Evolutionary conservation across 352 stramenopile genomes (phyloP).

Genomic region (Pythium phragmitis): DNA sequence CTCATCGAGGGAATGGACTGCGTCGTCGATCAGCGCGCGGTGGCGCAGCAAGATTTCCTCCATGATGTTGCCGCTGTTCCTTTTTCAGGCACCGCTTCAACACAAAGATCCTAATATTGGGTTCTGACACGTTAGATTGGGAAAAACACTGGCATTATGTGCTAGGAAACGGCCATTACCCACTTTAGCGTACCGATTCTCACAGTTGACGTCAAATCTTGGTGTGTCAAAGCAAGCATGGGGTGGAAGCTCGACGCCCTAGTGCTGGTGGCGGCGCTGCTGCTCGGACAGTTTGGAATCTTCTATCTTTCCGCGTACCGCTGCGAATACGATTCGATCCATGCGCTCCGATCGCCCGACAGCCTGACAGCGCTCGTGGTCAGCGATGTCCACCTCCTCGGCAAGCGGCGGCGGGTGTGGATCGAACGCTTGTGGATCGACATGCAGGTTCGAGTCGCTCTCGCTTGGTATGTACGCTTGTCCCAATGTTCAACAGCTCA

Average conservation of each 20-base stretch:
- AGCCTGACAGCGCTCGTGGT: slow-evolving; percentile 52
- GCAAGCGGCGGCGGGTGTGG: slow-evolving; percentile 53
- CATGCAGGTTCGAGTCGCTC: slow-evolving; percentile 41
- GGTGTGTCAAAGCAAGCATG: not conserved
- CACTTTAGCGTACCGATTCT: not conserved
- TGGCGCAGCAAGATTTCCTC: slow-evolving; percentile 53
- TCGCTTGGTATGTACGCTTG: not conserved
- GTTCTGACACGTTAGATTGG: slow-evolving; percentile 1
- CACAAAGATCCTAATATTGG: not conserved
- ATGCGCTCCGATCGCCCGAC: too few species aligned
- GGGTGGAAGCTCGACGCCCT: slow-evolving; percentile 15
- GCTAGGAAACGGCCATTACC: not conserved
- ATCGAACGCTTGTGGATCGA: slow-evolving; percentile 73
- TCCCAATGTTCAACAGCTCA: not conserved
- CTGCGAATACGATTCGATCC: not conserved
- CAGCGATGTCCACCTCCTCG: slow-evolving; percentile 74
- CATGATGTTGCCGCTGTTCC: slow-evolving; percentile 15
- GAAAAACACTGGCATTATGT: slow-evolving; percentile 1
- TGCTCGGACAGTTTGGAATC: slow-evolving; percentile 49
- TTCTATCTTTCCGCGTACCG: slow-evolving; percentile 57
- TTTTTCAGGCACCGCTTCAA: slow-evolving; percentile 16
- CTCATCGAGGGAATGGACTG: slow-evolving; percentile 38
- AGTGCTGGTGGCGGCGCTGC: slow-evolving; percentile 26
- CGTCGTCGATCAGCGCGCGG: slow-evolving; percentile 36
- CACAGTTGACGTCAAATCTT: too few species aligned